A percentile compares a stretch with the other conserved stretches of the same genome.
phyloP scores from a whole-genome alignment of 2,329 filamentous ascomycete genomes.

The Nothophoma quercina region DNA sequence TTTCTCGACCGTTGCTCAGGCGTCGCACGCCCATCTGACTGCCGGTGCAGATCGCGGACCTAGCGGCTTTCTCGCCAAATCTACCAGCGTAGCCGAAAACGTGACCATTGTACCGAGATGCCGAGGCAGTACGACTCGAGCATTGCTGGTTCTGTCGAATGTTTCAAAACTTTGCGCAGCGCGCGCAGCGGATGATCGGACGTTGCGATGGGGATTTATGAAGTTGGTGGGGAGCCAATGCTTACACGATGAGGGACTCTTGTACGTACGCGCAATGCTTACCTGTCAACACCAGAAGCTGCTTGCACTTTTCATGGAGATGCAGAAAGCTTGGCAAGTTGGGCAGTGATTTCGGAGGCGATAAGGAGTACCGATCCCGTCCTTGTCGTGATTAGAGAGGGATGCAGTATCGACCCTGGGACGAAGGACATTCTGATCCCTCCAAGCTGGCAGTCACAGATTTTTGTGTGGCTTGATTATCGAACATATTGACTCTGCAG shows the following conservation, averaged over 20 bases:
- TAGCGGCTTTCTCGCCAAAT: constrained; percentile 11
- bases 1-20: constrained; percentile 13
- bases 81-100: constrained; percentile 1
- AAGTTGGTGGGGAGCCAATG: neutral
- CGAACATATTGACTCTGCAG: too few relatives aligned
- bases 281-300: neutral
- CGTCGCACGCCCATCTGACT: constrained; percentile 2
- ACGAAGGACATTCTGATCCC: neutral
- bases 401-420: neutral
- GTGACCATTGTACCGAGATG: constrained; percentile 10
- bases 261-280: neutral
- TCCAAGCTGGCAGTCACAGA: neutral
- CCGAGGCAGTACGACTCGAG: constrained; percentile 11
- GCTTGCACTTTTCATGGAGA: neutral
- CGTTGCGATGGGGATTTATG: neutral
- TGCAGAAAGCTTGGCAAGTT: neutral
- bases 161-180: constrained; percentile 3
- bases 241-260: neutral
- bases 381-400: neutral
- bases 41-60: constrained; percentile 10
- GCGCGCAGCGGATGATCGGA: constrained; percentile 5
- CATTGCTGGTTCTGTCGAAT: neutral
- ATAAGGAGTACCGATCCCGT: constrained; percentile 5
- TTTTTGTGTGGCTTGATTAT: neutral
- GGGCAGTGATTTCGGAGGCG: constrained; percentile 1